These are phyloP conservation scores for Vaccinium macrocarpon DNA, from an alignment of 148 eudicot genomes.

Conservation along the genomic window DNA sequence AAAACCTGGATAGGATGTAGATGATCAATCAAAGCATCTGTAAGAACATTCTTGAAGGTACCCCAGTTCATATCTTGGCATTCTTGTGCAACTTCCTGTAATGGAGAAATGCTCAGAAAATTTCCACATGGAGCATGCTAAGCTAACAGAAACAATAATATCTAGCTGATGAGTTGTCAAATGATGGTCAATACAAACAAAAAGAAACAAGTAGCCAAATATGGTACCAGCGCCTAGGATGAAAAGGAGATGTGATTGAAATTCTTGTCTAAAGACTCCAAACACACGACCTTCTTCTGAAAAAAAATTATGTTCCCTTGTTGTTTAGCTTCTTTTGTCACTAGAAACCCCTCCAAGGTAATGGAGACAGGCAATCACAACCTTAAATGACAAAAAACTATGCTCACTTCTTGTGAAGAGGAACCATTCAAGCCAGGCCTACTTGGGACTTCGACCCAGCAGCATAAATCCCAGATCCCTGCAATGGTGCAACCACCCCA, in stretches of 20 bases:
- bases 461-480: neutral
- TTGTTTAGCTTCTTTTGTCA: neutral
- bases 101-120: conserved; percentile 1
- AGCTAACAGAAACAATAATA: neutral
- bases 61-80: conserved; percentile 96
- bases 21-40: conserved; percentile 88
- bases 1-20: conserved; percentile 61
- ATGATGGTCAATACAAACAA: neutral
- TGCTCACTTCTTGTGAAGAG: neutral
- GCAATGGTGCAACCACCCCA: neutral
- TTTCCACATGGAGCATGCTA: neutral
- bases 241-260: neutral
- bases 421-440: neutral
- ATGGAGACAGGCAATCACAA: conserved; percentile 8
- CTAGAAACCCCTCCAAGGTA: neutral
- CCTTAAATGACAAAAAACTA: neutral
- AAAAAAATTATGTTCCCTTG: neutral
- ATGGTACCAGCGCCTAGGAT: neutral
- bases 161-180: neutral
- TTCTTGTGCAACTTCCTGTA: conserved; percentile 84
- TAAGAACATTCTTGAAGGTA: conserved; percentile 65
- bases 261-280: neutral
- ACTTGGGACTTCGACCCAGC: neutral
- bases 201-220: neutral
- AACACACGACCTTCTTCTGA: neutral